phyloP scores from a whole-genome alignment of 169 alveolate genomes.

The Theileria orientalis region DNA sequence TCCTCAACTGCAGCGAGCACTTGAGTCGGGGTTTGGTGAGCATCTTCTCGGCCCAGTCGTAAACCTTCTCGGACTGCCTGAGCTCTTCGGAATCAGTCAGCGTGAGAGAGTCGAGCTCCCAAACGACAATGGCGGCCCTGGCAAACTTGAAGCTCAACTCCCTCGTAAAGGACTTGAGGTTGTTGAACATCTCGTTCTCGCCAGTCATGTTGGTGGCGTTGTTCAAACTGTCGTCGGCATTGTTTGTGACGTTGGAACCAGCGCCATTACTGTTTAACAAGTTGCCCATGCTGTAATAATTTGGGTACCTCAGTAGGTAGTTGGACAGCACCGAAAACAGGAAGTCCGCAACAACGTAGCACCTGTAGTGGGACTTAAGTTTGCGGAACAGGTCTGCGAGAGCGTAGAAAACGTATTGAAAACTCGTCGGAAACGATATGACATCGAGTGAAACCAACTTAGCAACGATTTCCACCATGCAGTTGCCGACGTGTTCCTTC shows the following conservation, averaged over 20 bases:
- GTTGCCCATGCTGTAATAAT: not conserved
- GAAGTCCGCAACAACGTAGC: constrained; percentile 48
- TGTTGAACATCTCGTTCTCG: constrained; percentile 6
- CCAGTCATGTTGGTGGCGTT: not conserved
- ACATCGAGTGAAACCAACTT: constrained; percentile 41
- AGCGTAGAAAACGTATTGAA: constrained; percentile 42
- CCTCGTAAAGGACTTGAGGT: constrained; percentile 17
- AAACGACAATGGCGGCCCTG: constrained; percentile 56
- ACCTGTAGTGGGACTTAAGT: constrained; percentile 30
- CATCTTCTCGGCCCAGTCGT: constrained; percentile 40
- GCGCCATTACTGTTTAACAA: not conserved
- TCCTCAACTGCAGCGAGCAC: constrained; percentile 35
- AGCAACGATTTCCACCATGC: constrained; percentile 38
- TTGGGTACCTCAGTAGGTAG: constrained; percentile 15
- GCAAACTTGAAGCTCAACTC: constrained; percentile 55
- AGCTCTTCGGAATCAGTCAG: constrained; percentile 19
- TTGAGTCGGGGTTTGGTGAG: constrained; percentile 35
- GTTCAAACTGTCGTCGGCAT: not conserved
- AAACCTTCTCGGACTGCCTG: constrained; percentile 3
- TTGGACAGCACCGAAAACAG: constrained; percentile 35
- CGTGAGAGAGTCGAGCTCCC: constrained; percentile 60
- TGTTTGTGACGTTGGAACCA: not conserved
- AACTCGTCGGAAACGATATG: constrained; percentile 46
- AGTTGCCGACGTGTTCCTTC: constrained; percentile 41
- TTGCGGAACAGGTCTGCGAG: constrained; percentile 46